A percentile compares a stretch with the other conserved stretches of the same genome.
These are phyloP conservation scores for Talaromyces pinophilus DNA, from an alignment of 2,329 filamentous ascomycete genomes.

Conservation along the genomic window DNA sequence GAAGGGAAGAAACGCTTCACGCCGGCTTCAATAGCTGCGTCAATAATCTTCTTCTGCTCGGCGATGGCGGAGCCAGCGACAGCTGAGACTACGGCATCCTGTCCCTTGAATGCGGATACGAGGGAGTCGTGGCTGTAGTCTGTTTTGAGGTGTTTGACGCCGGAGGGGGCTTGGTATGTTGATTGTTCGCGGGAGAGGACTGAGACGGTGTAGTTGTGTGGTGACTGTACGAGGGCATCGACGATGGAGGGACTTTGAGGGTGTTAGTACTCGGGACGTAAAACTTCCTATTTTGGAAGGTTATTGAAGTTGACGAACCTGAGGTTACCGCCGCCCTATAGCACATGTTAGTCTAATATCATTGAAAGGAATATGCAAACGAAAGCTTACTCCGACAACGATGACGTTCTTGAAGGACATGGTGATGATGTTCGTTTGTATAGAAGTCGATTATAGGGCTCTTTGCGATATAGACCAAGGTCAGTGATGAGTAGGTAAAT, in stretches of 20 bases:
- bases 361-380: background rate
- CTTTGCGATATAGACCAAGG: background rate
- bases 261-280: background rate
- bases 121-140: slow-evolving; percentile 30
- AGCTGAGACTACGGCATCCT: slow-evolving; percentile 12
- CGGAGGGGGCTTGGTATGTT: slow-evolving; percentile 22
- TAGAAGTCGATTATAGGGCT: background rate
- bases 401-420: slow-evolving; percentile 5
- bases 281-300: background rate
- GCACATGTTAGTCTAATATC: background rate
- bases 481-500: background rate
- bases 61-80: slow-evolving; percentile 22
- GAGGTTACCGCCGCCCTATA: slow-evolving; percentile 5
- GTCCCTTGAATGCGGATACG: slow-evolving; percentile 20
- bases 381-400: background rate
- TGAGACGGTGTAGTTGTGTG: slow-evolving; percentile 25
- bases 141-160: slow-evolving; percentile 22
- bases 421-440: background rate
- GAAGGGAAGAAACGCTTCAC: slow-evolving; percentile 9
- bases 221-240: slow-evolving; percentile 21
- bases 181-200: slow-evolving; percentile 25
- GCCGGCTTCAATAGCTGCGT: slow-evolving; percentile 5
- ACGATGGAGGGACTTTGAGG: slow-evolving; percentile 17
- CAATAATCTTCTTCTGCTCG: background rate
- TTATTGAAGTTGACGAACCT: background rate